Percentiles rank a stretch among this genome's conserved stretches.
These are phyloP conservation scores for Epichloe coenophiala DNA, from an alignment of 2,329 filamentous ascomycete genomes.

Conservation along the genomic window DNA sequence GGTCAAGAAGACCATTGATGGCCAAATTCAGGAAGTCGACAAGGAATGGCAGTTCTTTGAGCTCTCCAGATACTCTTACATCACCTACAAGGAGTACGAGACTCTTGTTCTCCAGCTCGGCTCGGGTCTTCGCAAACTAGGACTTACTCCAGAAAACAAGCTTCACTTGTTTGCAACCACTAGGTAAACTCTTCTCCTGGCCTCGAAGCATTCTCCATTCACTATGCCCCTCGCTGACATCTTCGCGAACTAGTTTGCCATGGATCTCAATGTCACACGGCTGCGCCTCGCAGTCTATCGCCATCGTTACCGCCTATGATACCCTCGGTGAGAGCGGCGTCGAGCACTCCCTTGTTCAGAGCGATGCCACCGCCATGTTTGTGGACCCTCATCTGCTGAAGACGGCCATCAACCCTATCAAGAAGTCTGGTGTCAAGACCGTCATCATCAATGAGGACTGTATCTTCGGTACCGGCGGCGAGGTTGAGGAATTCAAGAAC, in stretches of 20 bases:
- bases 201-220: background rate
- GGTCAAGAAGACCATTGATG: conserved; percentile 77
- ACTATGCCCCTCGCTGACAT: background rate
- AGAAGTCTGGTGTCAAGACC: conserved; percentile 41
- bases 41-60: conserved; percentile 91
- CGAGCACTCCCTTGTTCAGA: conserved; percentile 74
- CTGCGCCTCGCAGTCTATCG: conserved; percentile 70
- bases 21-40: conserved; percentile 64
- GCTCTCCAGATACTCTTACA: conserved; percentile 62
- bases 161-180: conserved; percentile 79
- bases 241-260: conserved; percentile 40
- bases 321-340: conserved; percentile 77
- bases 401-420: conserved; percentile 42
- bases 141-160: conserved; percentile 51
- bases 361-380: conserved; percentile 70
- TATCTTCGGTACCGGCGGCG: conserved; percentile 34
- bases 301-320: conserved; percentile 90
- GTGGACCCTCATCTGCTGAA: conserved; percentile 67
- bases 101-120: conserved; percentile 55
- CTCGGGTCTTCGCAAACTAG: conserved; percentile 60
- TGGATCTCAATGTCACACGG: conserved; percentile 76
- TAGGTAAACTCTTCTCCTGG: conserved; percentile 35
- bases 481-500: conserved; percentile 42
- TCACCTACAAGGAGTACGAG: conserved; percentile 70
- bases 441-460: conserved; percentile 50